phyloP scores from a whole-genome alignment of 2,329 filamentous ascomycete species.

The Fusarium nodosum region DNA sequence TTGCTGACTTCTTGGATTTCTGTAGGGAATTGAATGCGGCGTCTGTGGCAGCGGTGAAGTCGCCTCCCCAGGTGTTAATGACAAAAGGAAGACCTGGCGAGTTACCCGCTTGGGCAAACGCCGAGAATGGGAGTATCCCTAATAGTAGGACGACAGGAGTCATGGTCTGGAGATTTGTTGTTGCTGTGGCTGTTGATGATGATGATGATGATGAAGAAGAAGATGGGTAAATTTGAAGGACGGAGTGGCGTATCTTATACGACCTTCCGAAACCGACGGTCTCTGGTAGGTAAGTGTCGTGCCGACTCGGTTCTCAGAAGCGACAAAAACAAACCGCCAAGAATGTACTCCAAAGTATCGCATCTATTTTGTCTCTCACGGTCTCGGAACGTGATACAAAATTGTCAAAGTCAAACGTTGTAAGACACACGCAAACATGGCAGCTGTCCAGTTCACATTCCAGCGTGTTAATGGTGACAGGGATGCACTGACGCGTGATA shows the following conservation, averaged over 20 bases:
- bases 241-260: conserved; percentile 35
- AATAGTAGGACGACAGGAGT: conserved; percentile 1
- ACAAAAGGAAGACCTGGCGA: conserved; percentile 62
- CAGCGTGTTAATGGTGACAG: conserved; percentile 18
- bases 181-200: neutral
- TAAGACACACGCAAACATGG: conserved; percentile 4
- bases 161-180: conserved; percentile 20
- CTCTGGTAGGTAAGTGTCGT: conserved; percentile 21
- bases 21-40: conserved; percentile 60
- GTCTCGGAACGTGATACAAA: conserved; percentile 5
- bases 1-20: conserved; percentile 53
- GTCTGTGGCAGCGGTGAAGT: conserved; percentile 66
- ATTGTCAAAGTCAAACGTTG: conserved; percentile 24
- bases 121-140: conserved; percentile 29
- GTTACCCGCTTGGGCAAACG: conserved; percentile 34
- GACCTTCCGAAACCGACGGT: conserved; percentile 21
- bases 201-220: too few relatives aligned
- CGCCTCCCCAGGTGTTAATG: conserved; percentile 68
- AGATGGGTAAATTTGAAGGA: conserved; percentile 7
- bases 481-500: conserved; percentile 31
- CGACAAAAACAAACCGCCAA: neutral
- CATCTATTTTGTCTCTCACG: neutral
- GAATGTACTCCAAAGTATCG: neutral
- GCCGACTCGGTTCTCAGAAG: neutral
- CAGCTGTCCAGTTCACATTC: conserved; percentile 12